phyloP scores from a whole-genome alignment of 129 eudicot species.

The Silybum marianum region DNA sequence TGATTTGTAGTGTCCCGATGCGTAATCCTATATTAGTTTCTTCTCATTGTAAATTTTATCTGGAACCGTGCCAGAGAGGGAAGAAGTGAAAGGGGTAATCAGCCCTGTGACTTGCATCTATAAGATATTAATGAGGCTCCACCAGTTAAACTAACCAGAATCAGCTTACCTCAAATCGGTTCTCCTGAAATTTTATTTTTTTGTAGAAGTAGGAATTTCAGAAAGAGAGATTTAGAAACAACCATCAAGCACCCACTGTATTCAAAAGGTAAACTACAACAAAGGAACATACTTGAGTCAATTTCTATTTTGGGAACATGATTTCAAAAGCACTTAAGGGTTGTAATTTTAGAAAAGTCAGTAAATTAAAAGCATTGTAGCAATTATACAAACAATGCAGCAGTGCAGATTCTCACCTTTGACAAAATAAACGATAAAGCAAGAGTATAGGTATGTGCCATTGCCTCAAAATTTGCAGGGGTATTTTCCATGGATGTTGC shows the following conservation, averaged over 20 bases:
- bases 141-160: not conserved
- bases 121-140: not conserved
- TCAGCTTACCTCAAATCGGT: not conserved
- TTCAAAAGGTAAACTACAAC: not conserved
- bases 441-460: slow-evolving; percentile 74
- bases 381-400: not conserved
- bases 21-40: not conserved
- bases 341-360: not conserved
- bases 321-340: not conserved
- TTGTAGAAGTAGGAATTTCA: not conserved
- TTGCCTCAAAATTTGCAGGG: slow-evolving; percentile 69
- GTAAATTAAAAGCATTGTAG: not conserved
- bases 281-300: not conserved
- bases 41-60: not conserved
- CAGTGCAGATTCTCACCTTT: slow-evolving; percentile 46
- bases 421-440: slow-evolving; percentile 60
- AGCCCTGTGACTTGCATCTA: not conserved
- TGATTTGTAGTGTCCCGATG: not conserved
- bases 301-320: not conserved
- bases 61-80: too few relatives aligned
- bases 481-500: slow-evolving; percentile 59
- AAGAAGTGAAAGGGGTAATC: not conserved
- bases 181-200: not conserved
- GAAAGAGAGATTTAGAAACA: not conserved
- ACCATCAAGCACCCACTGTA: not conserved